Percentiles rank a stretch among this genome's conserved stretches.
Conservation (phyloP, 495 filamentous ascomycete species). For the Podospora bellae-mahoneyi region DNA sequence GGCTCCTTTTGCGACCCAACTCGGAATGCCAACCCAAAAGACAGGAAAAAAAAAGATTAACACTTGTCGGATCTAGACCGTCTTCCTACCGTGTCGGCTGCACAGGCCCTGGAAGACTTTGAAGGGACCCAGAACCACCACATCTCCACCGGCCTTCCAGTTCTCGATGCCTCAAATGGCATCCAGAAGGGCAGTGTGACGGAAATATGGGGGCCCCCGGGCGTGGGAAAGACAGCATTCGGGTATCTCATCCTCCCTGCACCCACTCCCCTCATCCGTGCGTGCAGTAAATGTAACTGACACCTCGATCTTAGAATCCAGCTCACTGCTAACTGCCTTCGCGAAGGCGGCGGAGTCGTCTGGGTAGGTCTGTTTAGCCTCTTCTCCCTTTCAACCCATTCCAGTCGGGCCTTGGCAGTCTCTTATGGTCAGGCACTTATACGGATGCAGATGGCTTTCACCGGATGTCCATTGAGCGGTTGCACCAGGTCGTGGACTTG, state of each 20-base stretch:
- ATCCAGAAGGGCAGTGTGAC: slow-evolving; percentile 74
- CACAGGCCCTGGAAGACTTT: slow-evolving; percentile 70
- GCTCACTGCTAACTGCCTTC: slow-evolving; percentile 60
- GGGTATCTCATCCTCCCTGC: slow-evolving; percentile 50
- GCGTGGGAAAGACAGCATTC: slow-evolving; percentile 80
- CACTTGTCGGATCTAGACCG: slow-evolving; percentile 51
- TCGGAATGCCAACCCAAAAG: neutral
- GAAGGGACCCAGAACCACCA: slow-evolving; percentile 43
- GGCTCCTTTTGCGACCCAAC: neutral
- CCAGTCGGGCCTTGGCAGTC: neutral
- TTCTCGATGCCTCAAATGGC: slow-evolving; percentile 59
- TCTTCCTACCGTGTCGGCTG: slow-evolving; percentile 83
- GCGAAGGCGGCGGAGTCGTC: slow-evolving; percentile 61
- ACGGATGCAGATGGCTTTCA: slow-evolving; percentile 34
- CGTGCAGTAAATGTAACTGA: neutral
- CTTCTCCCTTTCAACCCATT: slow-evolving; percentile 6
- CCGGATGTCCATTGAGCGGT: slow-evolving; percentile 29
- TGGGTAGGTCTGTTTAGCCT: slow-evolving; percentile 72
- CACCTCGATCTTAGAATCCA: slow-evolving; percentile 54
- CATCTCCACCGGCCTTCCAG: slow-evolving; percentile 63
- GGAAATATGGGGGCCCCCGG: slow-evolving; percentile 86
- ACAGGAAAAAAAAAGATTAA: neutral
- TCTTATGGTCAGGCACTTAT: slow-evolving; percentile 10
- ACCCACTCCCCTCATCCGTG: neutral
- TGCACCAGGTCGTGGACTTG: slow-evolving; percentile 20